phyloP scores from a whole-genome alignment of 805 yeast species.

The Hanseniaspora nectarophila region DNA sequence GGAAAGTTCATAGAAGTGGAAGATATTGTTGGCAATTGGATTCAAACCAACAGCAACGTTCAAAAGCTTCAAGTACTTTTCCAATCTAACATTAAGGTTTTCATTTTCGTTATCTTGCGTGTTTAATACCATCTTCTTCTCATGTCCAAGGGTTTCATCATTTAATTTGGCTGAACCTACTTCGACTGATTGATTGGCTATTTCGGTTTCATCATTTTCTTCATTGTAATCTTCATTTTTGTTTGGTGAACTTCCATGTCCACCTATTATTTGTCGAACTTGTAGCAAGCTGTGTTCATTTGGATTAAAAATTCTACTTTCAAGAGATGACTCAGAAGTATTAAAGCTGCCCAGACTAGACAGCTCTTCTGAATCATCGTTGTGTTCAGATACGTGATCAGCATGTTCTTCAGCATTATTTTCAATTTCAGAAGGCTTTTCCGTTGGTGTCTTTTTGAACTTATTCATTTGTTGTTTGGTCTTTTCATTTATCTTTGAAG shows the following conservation, averaged over 20 bases:
- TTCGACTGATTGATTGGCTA: background rate
- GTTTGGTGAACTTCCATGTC: background rate
- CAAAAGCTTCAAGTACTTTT: slow-evolving; percentile 54
- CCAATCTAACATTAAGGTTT: slow-evolving; percentile 33
- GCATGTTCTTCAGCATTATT: background rate
- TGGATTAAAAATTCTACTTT: slow-evolving; percentile 13
- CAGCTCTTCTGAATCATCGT: background rate
- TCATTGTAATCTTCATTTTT: too few species aligned
- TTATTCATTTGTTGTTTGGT: background rate
- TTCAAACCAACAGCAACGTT: slow-evolving; percentile 49
- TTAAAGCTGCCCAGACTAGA: background rate
- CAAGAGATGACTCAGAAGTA: slow-evolving; percentile 5
- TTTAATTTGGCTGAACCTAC: background rate
- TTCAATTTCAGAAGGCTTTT: background rate
- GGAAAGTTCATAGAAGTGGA: slow-evolving; percentile 81
- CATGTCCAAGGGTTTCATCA: background rate
- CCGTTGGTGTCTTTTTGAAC: background rate
- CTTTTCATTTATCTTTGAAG: slow-evolving; percentile 6
- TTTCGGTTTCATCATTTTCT: background rate
- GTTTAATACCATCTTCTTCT: background rate
- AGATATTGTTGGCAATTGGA: slow-evolving; percentile 70
- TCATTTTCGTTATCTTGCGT: slow-evolving; percentile 13
- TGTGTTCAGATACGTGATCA: background rate
- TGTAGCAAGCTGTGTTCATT: slow-evolving; percentile 7
- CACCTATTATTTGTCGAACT: slow-evolving; percentile 6